These are phyloP conservation scores for Ceratocystis smalleyi DNA, from an alignment of 2,329 filamentous ascomycete species.

Conservation along the genomic window DNA sequence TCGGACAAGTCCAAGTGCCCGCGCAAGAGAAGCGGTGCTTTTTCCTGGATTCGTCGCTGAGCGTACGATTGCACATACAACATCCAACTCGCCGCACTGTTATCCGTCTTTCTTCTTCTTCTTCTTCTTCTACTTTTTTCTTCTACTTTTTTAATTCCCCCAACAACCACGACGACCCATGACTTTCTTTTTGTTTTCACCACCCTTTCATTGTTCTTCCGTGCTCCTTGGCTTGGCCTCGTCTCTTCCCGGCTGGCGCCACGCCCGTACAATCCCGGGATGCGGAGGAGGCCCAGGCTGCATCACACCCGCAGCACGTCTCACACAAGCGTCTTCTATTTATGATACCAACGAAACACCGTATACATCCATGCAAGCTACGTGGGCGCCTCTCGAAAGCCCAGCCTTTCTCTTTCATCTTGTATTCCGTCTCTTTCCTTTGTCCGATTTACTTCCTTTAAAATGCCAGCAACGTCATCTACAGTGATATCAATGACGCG, in stretches of 20 bases:
- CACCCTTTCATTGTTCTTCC: neutral
- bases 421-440: neutral
- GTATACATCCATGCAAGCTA: neutral
- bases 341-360: slow-evolving; percentile 1
- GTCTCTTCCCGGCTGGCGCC: neutral
- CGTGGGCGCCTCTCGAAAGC: neutral
- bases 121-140: neutral
- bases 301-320: neutral
- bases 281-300: neutral
- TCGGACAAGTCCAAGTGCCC: neutral
- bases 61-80: neutral
- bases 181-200: neutral
- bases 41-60: slow-evolving; percentile 12
- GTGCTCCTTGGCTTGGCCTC: neutral
- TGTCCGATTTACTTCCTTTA: neutral
- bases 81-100: no score
- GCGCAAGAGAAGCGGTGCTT: slow-evolving; percentile 7
- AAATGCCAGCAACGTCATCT: neutral
- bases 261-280: neutral
- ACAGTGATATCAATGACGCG: neutral
- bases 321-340: neutral
- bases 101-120: neutral
- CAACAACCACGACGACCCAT: neutral
- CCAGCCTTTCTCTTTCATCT: neutral
- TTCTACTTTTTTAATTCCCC: neutral